Evolutionary conservation across 2,329 filamentous ascomycete species (phyloP).

Genomic region (Aureobasidium sp.): DNA sequence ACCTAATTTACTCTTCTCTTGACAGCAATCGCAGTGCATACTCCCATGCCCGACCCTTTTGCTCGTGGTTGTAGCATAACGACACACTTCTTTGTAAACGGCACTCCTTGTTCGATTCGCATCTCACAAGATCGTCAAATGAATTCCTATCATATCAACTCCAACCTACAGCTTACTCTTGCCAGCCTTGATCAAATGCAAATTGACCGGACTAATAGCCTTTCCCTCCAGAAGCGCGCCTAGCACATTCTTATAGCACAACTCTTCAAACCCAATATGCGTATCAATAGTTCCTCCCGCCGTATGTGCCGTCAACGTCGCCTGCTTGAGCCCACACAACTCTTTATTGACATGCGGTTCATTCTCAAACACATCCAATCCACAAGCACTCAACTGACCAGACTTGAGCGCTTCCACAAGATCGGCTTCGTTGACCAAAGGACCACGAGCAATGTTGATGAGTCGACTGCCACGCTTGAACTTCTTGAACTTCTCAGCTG

Average conservation of each 20-base stretch:
- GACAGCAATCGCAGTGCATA: too few species aligned
- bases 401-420: slow-evolving; percentile 52
- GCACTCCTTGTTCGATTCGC: too few species aligned
- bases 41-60: too few species aligned
- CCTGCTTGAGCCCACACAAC: slow-evolving; percentile 35
- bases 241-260: slow-evolving; percentile 33
- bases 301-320: slow-evolving; percentile 34
- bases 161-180: slow-evolving; percentile 2
- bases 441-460: slow-evolving; percentile 60
- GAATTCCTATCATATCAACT: too few species aligned
- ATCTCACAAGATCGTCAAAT: too few species aligned
- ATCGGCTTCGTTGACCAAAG: slow-evolving; percentile 58
- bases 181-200: slow-evolving; percentile 8
- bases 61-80: too few species aligned
- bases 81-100: too few species aligned
- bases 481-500: slow-evolving; percentile 38
- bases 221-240: background rate
- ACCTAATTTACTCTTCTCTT: too few species aligned
- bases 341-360: slow-evolving; percentile 51
- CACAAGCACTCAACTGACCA: slow-evolving; percentile 46
- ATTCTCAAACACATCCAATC: slow-evolving; percentile 51
- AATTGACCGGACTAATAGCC: slow-evolving; percentile 5
- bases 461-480: slow-evolving; percentile 52
- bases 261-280: slow-evolving; percentile 36
- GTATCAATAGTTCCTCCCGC: slow-evolving; percentile 34